Evolutionary conservation across 345 rosid species (phyloP).

Genomic region (Streptanthus diversifolius): DNA sequence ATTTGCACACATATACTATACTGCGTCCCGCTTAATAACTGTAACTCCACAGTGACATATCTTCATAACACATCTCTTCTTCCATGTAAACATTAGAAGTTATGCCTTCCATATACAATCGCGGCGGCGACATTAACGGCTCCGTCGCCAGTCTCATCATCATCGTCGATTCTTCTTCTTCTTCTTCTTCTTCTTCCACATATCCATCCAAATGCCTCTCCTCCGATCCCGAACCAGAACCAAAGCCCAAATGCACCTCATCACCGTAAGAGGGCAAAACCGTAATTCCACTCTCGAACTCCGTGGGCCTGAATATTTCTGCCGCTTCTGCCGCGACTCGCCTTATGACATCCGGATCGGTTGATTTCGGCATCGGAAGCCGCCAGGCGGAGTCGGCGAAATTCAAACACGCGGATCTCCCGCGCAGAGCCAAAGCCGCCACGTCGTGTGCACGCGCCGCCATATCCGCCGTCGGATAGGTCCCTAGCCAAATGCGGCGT

Average conservation of each 20-base stretch:
- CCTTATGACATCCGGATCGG: slow-evolving; percentile 41
- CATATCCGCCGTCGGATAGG: slow-evolving; percentile 72
- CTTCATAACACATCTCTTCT: slow-evolving; percentile 22
- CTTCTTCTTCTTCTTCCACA: slow-evolving; percentile 11
- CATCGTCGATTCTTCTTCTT: slow-evolving; percentile 11
- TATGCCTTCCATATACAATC: slow-evolving; percentile 1
- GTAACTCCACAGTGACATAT: slow-evolving; percentile 45
- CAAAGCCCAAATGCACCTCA: neutral
- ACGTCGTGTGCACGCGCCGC: slow-evolving; percentile 85
- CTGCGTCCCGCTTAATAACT: neutral
- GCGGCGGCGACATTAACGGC: slow-evolving; percentile 62
- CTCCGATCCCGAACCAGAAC: slow-evolving; percentile 16
- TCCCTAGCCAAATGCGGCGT: slow-evolving; percentile 72
- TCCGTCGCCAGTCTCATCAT: slow-evolving; percentile 52
- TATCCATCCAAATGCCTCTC: slow-evolving; percentile 6
- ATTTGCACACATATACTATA: neutral
- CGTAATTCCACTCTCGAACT: slow-evolving; percentile 6
- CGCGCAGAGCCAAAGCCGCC: slow-evolving; percentile 60
- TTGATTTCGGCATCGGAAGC: slow-evolving; percentile 50
- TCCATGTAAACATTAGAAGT: slow-evolving; percentile 22
- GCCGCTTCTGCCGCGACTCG: slow-evolving; percentile 54
- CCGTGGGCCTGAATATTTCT: slow-evolving; percentile 43
- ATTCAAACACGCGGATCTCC: slow-evolving; percentile 65
- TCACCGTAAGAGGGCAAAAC: slow-evolving; percentile 21
- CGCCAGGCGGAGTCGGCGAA: slow-evolving; percentile 69